Evolutionary conservation across 768 basidiomycete genomes (phyloP), one percentile per base, ranked within the genome.

Genomic region (Boletus tomentosulus): DNA sequence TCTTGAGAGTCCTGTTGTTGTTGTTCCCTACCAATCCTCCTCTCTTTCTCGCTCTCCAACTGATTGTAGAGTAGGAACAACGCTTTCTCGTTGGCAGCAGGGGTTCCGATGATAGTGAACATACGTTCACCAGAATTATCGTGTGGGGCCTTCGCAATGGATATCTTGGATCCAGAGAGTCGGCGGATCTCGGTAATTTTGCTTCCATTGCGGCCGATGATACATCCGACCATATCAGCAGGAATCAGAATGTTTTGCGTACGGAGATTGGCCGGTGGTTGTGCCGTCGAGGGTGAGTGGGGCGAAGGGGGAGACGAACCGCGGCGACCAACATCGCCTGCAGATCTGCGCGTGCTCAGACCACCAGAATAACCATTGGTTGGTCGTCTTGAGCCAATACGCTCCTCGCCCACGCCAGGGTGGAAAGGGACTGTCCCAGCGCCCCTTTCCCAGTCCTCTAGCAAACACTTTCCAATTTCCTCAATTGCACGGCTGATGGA

Each of bases 201-300:
- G 61, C 92, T 89, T 30, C 96, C 96, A 70, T 87, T 92, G 59
- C 94, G 90, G 55, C 96, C 96, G 64, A 98, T 98, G 74, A 89
- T 91, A 68, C 89, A 92, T 55, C 87, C 95, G 58, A 99, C 97
- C 97, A 99, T 99, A 76, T 99, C 97, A 59, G 90, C 91, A 35
- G 97, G 97, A 66, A 99, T 98, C 62, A 97, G 96, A 62, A 99
- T 98, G 73, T 96, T 98, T 75, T 99, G 97, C 10, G 97, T 98
- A 59, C 95, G 89, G 60, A 98, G 80, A 71, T 95, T 95, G 46
- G 89, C 80, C 31, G 83, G 76, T 28, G 79, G 80, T 61, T 79
- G 83, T 57, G 78, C 68, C 48, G 82, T 76, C 33, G 77, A 62
- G n/a, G 77, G 74, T 16, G 75, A 71, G 6, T 69, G 66, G 8